Evolutionary conservation across 2,329 filamentous ascomycete genomes (phyloP), one percentile per base, ranked within the genome.

Genomic region (Elsinoe arachidis): DNA sequence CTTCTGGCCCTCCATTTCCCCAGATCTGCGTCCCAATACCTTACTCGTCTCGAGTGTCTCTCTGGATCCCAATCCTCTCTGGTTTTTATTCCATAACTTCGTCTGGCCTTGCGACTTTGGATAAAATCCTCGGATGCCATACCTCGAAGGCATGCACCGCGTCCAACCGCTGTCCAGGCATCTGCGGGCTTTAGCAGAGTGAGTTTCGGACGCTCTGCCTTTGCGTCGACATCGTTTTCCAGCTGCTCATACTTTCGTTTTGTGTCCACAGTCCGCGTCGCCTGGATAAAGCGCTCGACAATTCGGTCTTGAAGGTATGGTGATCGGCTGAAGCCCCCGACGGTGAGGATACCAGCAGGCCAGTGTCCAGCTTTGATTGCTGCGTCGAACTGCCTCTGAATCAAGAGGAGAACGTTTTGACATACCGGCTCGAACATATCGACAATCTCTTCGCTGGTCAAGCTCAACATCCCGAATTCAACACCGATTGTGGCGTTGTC

Each of bases 1-100:
- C 91, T 86, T 46, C 80, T 84, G 5, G 91, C 87, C 86, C 90
- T 90, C 86, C 86, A 90, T 51, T 86, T 73, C 72, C 90, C 86
- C 86, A 86, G 90, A 21, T 90, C 69, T 5, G 86, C 86, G 62
- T 83, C 86, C 87, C 87, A 91, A 67, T 91, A 91, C 53, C 87
- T 75, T 69, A 90, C 87, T 43, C 77, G 80, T 5, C 88, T 81
- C 2, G 81, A 81, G 68, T 92, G 88, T 67, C 85, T 87, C 51
- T 80, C 78, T 66, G 88, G 85, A 63, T 91, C 87, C 68, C 88
- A 92, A 5, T 15, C 0, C 2, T 2, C 0, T 1, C 1, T 10
- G 38, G 11, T 35, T 1, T 9, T 6, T 12, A 55, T 23, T 2
- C 59, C 59, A 34, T 61, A 61, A n/a, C 57, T 39, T 3, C 54